Percentiles rank a stretch among this genome's conserved stretches.
phyloP scores from a whole-genome alignment of 1,284 basidiomycete genomes.

The Fistulinella cinereoalba region DNA sequence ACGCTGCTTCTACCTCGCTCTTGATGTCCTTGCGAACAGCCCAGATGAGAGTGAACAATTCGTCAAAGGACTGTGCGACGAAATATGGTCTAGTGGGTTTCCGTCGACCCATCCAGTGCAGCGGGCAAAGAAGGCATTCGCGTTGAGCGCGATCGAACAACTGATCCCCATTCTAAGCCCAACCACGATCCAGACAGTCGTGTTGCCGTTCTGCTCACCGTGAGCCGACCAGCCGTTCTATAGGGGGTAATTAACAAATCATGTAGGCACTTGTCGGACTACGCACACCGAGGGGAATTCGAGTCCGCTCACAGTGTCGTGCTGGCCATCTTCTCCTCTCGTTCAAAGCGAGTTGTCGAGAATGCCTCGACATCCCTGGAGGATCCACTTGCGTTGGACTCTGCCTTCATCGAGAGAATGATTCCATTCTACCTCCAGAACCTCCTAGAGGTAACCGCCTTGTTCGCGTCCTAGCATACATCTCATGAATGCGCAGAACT shows the following conservation, averaged over 20 bases:
- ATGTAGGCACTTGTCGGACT: constrained; percentile 51
- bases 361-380: constrained; percentile 6
- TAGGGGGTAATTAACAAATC: background rate
- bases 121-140: constrained; percentile 58
- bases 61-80: constrained; percentile 40
- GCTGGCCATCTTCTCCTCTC: constrained; percentile 61
- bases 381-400: constrained; percentile 15
- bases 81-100: constrained; percentile 22
- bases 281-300: constrained; percentile 62
- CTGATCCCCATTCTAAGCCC: constrained; percentile 56
- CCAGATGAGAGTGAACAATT: constrained; percentile 41
- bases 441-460: constrained; percentile 54
- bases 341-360: constrained; percentile 40
- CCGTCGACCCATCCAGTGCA: constrained; percentile 20
- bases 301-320: constrained; percentile 77
- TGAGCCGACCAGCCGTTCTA: constrained; percentile 35
- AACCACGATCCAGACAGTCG: constrained; percentile 45
- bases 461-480: background rate
- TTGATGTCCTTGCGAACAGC: constrained; percentile 61
- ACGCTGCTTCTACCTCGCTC: constrained; percentile 64
- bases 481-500: constrained; percentile 49
- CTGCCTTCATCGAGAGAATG: constrained; percentile 48
- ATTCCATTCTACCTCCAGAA: constrained; percentile 66
- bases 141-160: constrained; percentile 67
- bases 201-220: constrained; percentile 61